Evolutionary conservation across 2,329 filamentous ascomycete species (phyloP).

Genomic region (Reticulascus tulasneorum): DNA sequence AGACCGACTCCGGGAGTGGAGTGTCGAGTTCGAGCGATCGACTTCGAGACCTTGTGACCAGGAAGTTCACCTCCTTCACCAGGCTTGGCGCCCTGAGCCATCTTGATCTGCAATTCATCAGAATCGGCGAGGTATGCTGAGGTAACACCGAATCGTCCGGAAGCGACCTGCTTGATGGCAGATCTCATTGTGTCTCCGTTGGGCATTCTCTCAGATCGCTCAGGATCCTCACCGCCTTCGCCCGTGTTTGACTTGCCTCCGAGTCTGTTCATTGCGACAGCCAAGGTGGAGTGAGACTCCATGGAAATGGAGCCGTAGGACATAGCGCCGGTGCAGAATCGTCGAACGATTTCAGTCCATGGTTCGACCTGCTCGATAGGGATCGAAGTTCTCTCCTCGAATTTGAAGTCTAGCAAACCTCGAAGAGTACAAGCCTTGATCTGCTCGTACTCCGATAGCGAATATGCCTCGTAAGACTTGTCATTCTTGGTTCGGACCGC

Average conservation of each 20-base stretch:
- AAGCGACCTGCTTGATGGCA: constrained; percentile 96
- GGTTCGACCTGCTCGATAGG: constrained; percentile 96
- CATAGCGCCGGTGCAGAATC: constrained; percentile 97
- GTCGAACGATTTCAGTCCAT: constrained; percentile 95
- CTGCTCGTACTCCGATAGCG: constrained; percentile 86
- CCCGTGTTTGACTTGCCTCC: constrained; percentile 97
- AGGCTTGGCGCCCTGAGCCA: constrained; percentile 97
- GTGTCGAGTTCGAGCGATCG: constrained; percentile 90
- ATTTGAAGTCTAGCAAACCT: constrained; percentile 93
- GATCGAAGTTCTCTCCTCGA: constrained; percentile 78
- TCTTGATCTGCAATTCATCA: constrained; percentile 97
- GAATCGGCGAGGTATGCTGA: constrained; percentile 92
- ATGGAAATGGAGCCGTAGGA: constrained; percentile 98
- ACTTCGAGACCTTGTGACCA: constrained; percentile 92
- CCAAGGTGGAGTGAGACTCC: constrained; percentile 94
- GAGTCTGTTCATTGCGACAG: constrained; percentile 93
- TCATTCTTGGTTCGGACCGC: constrained; percentile 96
- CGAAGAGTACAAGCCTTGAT: constrained; percentile 96
- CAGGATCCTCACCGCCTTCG: constrained; percentile 93
- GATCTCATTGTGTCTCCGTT: constrained; percentile 97
- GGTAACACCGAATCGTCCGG: constrained; percentile 92
- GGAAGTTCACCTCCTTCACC: constrained; percentile 96
- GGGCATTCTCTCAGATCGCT: constrained; percentile 79
- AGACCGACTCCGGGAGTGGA: constrained; percentile 94
- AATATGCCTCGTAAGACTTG: constrained; percentile 97